These are phyloP conservation scores for Plasmodium coatneyi DNA, from an alignment of 169 alveolate genomes.

Conservation along the genomic window DNA sequence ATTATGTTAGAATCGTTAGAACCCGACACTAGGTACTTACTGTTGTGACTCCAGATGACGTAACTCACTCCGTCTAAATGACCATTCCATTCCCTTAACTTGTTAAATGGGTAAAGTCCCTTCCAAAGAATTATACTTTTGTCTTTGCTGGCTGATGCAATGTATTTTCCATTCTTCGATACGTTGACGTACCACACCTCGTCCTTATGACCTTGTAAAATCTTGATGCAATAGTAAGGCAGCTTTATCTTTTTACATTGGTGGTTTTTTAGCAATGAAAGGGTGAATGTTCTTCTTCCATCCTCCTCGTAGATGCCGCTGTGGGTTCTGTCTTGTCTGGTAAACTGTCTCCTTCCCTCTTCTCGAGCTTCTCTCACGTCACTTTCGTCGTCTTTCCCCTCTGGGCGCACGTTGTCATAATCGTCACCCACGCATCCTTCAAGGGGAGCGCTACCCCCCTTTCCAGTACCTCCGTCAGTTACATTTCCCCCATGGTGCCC, in stretches of 20 bases:
- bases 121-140: slow-evolving; percentile 80
- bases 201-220: slow-evolving; percentile 81
- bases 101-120: slow-evolving; percentile 77
- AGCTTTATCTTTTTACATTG: slow-evolving; percentile 61
- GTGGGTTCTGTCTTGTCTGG: background rate
- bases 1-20: slow-evolving; percentile 79
- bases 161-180: slow-evolving; percentile 79
- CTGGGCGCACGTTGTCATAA: background rate
- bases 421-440: background rate
- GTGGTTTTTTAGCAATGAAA: slow-evolving; percentile 80
- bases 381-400: background rate
- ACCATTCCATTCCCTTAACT: slow-evolving; percentile 78
- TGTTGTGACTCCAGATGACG: slow-evolving; percentile 83
- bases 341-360: background rate
- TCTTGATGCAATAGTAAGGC: slow-evolving; percentile 77
- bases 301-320: slow-evolving; percentile 68
- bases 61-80: slow-evolving; percentile 80
- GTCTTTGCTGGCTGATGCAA: slow-evolving; percentile 85
- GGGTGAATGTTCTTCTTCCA: slow-evolving; percentile 61
- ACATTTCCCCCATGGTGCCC: background rate
- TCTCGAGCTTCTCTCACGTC: background rate
- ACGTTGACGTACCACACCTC: slow-evolving; percentile 85
- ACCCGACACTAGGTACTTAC: slow-evolving; percentile 76
- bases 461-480: background rate
- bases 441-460: background rate